A percentile compares a stretch with the other conserved stretches of the same genome.
These are phyloP conservation scores for Umbelopsis sp. DNA, from an alignment of 192 early-diverging fungal genomes.

Conservation along the genomic window DNA sequence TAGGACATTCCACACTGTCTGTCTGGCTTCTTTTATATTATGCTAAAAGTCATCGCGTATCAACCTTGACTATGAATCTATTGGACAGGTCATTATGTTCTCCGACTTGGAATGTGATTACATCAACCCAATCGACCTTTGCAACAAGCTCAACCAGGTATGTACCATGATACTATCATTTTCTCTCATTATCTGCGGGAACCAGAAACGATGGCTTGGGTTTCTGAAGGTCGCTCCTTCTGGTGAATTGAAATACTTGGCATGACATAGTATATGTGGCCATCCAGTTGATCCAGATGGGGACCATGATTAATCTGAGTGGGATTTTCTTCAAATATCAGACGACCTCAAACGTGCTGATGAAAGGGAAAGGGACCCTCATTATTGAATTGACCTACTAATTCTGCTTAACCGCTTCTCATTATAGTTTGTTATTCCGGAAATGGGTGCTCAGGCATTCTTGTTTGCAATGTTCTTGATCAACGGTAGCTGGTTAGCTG, in stretches of 20 bases:
- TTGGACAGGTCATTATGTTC: slow-evolving; percentile 53
- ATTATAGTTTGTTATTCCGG: slow-evolving; percentile 90
- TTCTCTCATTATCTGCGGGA: background rate
- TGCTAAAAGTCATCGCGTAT: background rate
- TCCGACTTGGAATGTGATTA: slow-evolving; percentile 91
- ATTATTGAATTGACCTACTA: slow-evolving; percentile 1
- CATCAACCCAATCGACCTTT: slow-evolving; percentile 99
- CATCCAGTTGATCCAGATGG: too few relatives aligned
- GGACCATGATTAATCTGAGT: too few relatives aligned
- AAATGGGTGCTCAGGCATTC: slow-evolving; percentile 83
- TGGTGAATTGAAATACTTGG: too few relatives aligned
- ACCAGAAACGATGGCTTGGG: background rate
- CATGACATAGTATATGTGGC: too few relatives aligned
- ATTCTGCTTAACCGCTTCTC: background rate
- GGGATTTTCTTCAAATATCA: too few relatives aligned
- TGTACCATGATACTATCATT: background rate
- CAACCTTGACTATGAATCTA: slow-evolving; percentile 20
- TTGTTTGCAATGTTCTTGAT: slow-evolving; percentile 83
- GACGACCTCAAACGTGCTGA: too few relatives aligned
- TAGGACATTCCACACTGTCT: background rate
- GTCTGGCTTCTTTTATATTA: background rate
- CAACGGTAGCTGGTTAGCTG: slow-evolving; percentile 85
- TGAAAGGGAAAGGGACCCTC: background rate
- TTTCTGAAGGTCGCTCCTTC: too few relatives aligned
- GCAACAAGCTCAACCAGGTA: slow-evolving; percentile 94